phyloP scores from a whole-genome alignment of 1,284 basidiomycete species.

The Pseudozyma sp. region DNA sequence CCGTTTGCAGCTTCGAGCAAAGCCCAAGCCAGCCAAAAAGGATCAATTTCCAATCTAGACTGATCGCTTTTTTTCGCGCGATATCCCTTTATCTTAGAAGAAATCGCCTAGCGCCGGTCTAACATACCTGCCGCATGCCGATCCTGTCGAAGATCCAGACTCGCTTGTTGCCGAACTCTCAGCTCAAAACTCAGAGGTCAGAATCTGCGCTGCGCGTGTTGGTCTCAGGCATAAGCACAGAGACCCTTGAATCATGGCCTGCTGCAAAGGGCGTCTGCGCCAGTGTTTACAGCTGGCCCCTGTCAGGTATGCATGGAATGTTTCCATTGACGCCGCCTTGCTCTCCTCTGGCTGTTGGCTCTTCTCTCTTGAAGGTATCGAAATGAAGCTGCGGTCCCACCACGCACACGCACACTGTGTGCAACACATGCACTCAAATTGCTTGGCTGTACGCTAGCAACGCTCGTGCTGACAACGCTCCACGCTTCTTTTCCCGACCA shows the following conservation, averaged over 20 bases:
- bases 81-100: not conserved
- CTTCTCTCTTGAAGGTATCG: not conserved
- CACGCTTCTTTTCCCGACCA: constrained; percentile 1
- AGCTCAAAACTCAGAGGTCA: not conserved
- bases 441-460: constrained; percentile 3
- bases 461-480: not conserved
- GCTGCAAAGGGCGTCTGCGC: not conserved
- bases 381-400: not conserved
- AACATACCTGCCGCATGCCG: constrained; percentile 18
- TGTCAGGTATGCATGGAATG: constrained; percentile 32
- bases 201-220: constrained; percentile 18
- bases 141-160: constrained; percentile 16
- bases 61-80: constrained; percentile 22
- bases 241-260: constrained; percentile 8
- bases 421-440: too few relatives aligned
- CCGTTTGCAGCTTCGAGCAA: not conserved
- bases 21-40: not conserved
- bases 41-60: constrained; percentile 9
- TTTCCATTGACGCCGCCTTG: constrained; percentile 33
- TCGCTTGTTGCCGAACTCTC: not conserved
- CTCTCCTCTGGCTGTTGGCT: not conserved
- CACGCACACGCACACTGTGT: not conserved
- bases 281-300: constrained; percentile 5
- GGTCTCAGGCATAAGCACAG: constrained; percentile 25
- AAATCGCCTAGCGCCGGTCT: not conserved